These are phyloP conservation scores for Chaetomiaceae sp. DNA, from an alignment of 2,329 filamentous ascomycete species.

Conservation along the genomic window DNA sequence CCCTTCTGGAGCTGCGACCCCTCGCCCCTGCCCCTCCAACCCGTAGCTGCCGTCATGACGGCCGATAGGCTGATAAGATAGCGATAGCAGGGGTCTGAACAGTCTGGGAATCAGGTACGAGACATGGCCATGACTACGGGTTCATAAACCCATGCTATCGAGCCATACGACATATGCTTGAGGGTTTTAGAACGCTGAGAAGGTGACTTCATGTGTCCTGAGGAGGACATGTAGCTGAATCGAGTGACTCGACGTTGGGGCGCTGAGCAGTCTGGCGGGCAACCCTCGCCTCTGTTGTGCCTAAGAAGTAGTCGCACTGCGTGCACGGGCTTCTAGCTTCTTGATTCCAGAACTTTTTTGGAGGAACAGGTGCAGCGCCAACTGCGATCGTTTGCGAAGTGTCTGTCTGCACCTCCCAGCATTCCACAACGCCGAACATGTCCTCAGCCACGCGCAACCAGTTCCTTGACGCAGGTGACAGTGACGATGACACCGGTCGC, in stretches of 20 bases:
- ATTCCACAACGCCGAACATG: slow-evolving; percentile 41
- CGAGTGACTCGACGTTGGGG: no score
- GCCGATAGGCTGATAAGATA: slow-evolving; percentile 17
- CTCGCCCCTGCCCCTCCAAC: slow-evolving; percentile 4
- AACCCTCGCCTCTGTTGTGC: no score
- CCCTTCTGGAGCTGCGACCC: neutral
- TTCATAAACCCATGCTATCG: no score
- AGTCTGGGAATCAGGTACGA: no score
- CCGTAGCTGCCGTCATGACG: slow-evolving; percentile 6
- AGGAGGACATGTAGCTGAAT: no score
- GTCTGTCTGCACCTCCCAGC: neutral
- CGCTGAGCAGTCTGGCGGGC: no score
- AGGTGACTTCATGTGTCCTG: no score
- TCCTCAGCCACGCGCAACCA: slow-evolving; percentile 64
- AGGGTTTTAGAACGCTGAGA: no score
- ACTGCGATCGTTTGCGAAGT: neutral
- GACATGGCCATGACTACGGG: no score
- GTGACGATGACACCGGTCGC: slow-evolving; percentile 51
- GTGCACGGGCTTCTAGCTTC: no score
- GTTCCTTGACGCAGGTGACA: slow-evolving; percentile 58
- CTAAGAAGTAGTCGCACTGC: no score
- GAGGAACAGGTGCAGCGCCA: neutral
- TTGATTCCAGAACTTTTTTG: neutral
- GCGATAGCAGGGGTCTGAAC: neutral
- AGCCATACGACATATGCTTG: no score